Evolutionary conservation across 352 stramenopile genomes (phyloP).

Genomic region (Phytophthora brassicae): DNA sequence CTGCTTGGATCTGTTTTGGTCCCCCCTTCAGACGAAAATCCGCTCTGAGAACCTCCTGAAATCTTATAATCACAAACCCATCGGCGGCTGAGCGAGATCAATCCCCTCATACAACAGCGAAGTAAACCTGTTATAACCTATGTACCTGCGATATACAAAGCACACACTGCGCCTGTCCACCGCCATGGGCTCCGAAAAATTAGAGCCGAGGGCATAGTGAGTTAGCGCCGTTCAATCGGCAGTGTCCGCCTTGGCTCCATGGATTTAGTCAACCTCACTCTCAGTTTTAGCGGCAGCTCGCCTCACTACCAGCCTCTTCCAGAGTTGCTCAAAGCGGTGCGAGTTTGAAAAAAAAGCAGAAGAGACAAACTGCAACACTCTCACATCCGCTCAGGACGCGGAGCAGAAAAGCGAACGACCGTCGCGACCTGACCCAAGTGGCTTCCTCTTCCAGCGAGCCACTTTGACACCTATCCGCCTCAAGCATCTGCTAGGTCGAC

Average conservation of each 20-base stretch:
- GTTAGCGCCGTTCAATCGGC: conserved; percentile 30
- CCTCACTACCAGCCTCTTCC: conserved; percentile 33
- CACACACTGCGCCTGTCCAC: conserved; percentile 3
- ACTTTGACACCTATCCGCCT: conserved; percentile 26
- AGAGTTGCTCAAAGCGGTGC: conserved; percentile 15
- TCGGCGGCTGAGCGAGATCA: not conserved
- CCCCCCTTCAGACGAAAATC: conserved; percentile 28
- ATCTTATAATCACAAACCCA: conserved; percentile 23
- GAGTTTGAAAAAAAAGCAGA: conserved; percentile 47
- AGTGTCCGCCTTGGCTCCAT: not conserved
- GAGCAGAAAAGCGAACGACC: conserved; percentile 45
- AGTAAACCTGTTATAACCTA: conserved; percentile 12
- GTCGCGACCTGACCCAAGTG: conserved; percentile 43
- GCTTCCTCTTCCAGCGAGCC: conserved; percentile 30
- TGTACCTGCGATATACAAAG: conserved; percentile 19
- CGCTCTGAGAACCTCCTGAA: conserved; percentile 31
- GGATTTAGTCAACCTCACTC: conserved; percentile 22
- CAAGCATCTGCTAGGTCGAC: conserved; percentile 21
- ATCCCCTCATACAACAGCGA: not conserved
- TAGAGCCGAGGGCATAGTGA: conserved; percentile 23
- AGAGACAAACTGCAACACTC: conserved; percentile 27
- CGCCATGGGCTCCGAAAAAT: conserved; percentile 22
- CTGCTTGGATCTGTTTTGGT: conserved; percentile 31
- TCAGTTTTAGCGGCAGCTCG: conserved; percentile 27
- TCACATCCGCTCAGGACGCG: conserved; percentile 32